Base-by-base conservation (phyloP, 192 early-diverging fungal species). In the Backusella luteola region DNA sequence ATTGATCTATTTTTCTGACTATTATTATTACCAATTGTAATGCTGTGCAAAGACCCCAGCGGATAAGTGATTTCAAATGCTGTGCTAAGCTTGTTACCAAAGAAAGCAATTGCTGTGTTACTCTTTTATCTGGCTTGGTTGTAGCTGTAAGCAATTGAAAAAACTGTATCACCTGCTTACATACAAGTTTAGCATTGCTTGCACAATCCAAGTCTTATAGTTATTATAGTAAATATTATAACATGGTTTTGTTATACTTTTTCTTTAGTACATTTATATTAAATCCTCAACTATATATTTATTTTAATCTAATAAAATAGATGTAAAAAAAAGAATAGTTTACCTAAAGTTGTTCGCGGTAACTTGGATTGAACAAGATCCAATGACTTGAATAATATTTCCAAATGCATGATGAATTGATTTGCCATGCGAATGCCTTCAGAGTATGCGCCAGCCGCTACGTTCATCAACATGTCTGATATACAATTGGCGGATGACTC, bases 61-160 rank as follows among this genome's bases (percentile, higher is more conserved):
- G 90, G 71, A 98, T 97, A 49, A 97, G 81, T 12, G 92, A 90
- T 76, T 99, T 99, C 52, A 99, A 87, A 42, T 90, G 89, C 75
- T 97, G 96, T 4, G 97, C 97, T 14, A 99, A 86, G 14, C 88
- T 88, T 52, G 96, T 96, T 1, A 98, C 95, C 14, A 96, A 80
- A 9, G 91, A 90, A 76, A 97, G 87, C 78, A 98, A 83, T 84
- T 97, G 94, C 74, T 96, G 89, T 6, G 95, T 96, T 63, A 93
- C 88, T 2, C 87, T 87, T 29, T 85, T 69, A 69, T 71, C 44
- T 17, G 73, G 36, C 75, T 90, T 79, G 49, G 91, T 86, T 1
- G 92, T 91, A 73, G 93, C 88, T 4, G 93, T 92, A 36, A 99
- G 85, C 17, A 97, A 77, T 15, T 95, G 90, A 82, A 99, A 98